Evolutionary conservation across 2,329 filamentous ascomycete species (phyloP).

Genomic region (Verruconis gallopava): DNA sequence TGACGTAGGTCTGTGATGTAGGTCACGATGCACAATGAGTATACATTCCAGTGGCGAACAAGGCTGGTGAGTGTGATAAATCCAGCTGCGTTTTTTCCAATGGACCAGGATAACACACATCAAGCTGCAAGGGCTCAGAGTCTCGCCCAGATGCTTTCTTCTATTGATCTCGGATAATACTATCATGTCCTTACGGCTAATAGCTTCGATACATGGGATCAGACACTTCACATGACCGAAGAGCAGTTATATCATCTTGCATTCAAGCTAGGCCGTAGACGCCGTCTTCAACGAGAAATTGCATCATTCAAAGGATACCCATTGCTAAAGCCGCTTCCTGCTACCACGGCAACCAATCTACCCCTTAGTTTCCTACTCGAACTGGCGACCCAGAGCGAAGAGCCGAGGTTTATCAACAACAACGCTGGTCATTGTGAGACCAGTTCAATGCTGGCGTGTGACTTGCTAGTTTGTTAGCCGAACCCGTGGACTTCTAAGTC

Average conservation of each 20-base stretch:
- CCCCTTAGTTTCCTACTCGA: constrained; percentile 6
- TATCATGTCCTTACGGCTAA: constrained; percentile 18
- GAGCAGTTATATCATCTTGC: constrained; percentile 23
- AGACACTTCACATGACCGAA: constrained; percentile 28
- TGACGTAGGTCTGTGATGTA: constrained; percentile 1
- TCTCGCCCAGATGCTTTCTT: constrained; percentile 7
- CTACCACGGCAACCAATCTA: constrained; percentile 7
- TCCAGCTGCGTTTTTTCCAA: constrained; percentile 5
- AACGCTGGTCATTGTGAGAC: constrained; percentile 6
- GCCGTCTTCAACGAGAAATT: constrained; percentile 27
- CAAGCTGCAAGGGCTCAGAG: constrained; percentile 3
- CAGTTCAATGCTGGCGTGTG: constrained; percentile 2
- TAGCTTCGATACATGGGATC: constrained; percentile 26
- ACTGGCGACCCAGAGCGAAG: constrained; percentile 8
- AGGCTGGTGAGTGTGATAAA: neutral
- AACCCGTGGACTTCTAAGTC: neutral
- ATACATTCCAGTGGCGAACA: constrained; percentile 7
- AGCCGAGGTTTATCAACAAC: constrained; percentile 3
- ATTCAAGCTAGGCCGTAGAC: constrained; percentile 28
- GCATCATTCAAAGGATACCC: constrained; percentile 14
- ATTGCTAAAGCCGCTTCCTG: constrained; percentile 6
- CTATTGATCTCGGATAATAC: constrained; percentile 8
- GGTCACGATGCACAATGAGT: constrained; percentile 7
- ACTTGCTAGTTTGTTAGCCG: neutral
- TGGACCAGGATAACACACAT: constrained; percentile 7